These are phyloP conservation scores for Penicillium egyptiacum DNA, from an alignment of 495 filamentous ascomycete genomes.

Conservation along the genomic window DNA sequence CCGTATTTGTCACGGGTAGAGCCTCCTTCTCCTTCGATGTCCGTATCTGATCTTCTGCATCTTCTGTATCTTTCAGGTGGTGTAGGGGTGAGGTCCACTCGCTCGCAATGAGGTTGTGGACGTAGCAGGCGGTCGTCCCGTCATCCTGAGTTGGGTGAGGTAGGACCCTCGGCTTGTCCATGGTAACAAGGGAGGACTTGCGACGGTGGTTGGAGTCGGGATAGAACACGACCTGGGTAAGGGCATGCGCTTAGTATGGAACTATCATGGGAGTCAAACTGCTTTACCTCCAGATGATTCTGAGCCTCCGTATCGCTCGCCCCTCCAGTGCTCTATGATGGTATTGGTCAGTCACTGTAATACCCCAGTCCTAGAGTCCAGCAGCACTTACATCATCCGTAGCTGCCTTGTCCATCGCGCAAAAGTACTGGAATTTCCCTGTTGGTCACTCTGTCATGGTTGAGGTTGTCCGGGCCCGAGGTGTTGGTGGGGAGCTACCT, in stretches of 20 bases:
- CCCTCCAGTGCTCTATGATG: slow-evolving; percentile 34
- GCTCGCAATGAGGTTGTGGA: slow-evolving; percentile 74
- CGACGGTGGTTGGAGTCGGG: slow-evolving; percentile 70
- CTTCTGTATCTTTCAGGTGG: slow-evolving; percentile 2
- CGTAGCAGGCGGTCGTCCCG: slow-evolving; percentile 70
- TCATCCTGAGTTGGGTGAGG: slow-evolving; percentile 41
- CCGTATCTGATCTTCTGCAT: slow-evolving; percentile 36
- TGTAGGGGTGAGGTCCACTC: slow-evolving; percentile 37
- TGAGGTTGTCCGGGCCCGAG: slow-evolving; percentile 1
- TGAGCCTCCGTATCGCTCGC: slow-evolving; percentile 45
- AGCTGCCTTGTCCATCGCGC: slow-evolving; percentile 24
- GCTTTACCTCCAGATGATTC: slow-evolving; percentile 50
- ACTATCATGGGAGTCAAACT: background rate
- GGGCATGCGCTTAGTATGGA: background rate
- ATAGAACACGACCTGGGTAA: slow-evolving; percentile 69
- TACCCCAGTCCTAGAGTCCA: background rate
- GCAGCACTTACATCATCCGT: slow-evolving; percentile 26
- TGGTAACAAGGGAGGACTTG: slow-evolving; percentile 78
- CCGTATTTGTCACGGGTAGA: slow-evolving; percentile 21
- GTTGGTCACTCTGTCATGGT: slow-evolving; percentile 21
- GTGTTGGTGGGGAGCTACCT: slow-evolving; percentile 17
- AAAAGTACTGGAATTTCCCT: slow-evolving; percentile 9
- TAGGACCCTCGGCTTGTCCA: slow-evolving; percentile 46
- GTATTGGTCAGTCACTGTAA: slow-evolving; percentile 19
- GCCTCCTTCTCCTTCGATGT: slow-evolving; percentile 22